Percentiles rank a stretch among this genome's conserved stretches.
Conservation (phyloP, 306 rosid genomes). For the Neltuma alba region DNA sequence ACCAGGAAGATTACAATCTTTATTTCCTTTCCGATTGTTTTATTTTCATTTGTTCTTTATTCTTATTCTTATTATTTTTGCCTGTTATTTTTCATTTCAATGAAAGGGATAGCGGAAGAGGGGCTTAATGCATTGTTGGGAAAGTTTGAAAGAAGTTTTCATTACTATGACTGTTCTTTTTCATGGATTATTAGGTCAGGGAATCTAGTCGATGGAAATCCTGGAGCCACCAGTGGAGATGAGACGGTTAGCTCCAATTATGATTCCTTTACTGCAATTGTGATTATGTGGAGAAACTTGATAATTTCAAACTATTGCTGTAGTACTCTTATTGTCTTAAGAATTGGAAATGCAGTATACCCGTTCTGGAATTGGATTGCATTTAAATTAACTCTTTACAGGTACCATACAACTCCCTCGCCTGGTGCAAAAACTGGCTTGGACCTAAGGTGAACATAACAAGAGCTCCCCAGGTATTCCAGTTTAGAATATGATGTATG, state of each 20-base stretch:
- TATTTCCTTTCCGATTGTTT: constrained; percentile 17
- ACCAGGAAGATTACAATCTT: constrained; percentile 2
- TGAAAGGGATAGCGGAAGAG: constrained; percentile 17
- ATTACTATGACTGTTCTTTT: constrained; percentile 18
- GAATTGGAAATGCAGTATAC: constrained; percentile 29
- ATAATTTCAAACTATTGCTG: constrained; percentile 23
- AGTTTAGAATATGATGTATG: constrained; percentile 22
- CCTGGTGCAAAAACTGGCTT: constrained; percentile 97
- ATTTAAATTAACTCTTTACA: constrained; percentile 39
- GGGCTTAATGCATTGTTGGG: too few species aligned
- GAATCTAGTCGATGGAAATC: constrained; percentile 81
- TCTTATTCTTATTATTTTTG: constrained; percentile 22
- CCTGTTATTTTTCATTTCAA: constrained; percentile 12
- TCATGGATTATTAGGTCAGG: constrained; percentile 68
- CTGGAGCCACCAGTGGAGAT: constrained; percentile 91
- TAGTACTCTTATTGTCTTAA: constrained; percentile 10
- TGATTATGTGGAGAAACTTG: constrained; percentile 30
- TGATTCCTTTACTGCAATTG: constrained; percentile 25
- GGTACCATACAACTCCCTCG: constrained; percentile 96
- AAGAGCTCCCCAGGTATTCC: constrained; percentile 90
- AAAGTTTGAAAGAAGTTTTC: too few species aligned
- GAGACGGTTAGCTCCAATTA: constrained; percentile 68
- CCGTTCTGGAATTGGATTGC: constrained; percentile 23
- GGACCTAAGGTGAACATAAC: constrained; percentile 96
- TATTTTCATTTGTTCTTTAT: constrained; percentile 10